A percentile compares a stretch with the other conserved stretches of the same genome.
Evolutionary conservation across 257 asterid species (phyloP).

Genomic region (Solanum dulcamara): DNA sequence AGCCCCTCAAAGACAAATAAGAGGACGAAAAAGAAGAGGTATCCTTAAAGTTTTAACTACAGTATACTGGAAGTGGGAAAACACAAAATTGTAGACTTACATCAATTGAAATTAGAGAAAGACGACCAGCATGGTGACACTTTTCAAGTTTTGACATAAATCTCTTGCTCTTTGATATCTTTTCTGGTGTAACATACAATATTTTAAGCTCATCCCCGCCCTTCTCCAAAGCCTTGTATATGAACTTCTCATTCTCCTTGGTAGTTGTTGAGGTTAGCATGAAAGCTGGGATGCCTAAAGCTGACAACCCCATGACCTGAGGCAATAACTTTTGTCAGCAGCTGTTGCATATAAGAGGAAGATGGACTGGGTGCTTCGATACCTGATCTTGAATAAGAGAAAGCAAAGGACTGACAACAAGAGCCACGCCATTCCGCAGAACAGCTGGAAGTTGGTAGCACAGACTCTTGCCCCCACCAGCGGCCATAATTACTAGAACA

Average conservation of each 20-base stretch:
- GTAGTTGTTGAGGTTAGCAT: slow-evolving; percentile 76
- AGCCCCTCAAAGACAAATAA: background rate
- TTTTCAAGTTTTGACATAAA: slow-evolving; percentile 96
- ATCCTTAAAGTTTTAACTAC: background rate
- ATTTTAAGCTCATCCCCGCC: slow-evolving; percentile 79
- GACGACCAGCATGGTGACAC: slow-evolving; percentile 89
- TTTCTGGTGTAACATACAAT: slow-evolving; percentile 91
- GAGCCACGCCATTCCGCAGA: slow-evolving; percentile 73
- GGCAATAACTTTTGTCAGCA: slow-evolving; percentile 10
- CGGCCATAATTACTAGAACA: slow-evolving; percentile 95
- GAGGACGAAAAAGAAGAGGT: background rate
- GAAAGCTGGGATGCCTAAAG: slow-evolving; percentile 75
- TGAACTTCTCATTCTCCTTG: slow-evolving; percentile 85
- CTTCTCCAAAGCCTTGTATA: slow-evolving; percentile 82
- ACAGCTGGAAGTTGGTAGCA: slow-evolving; percentile 98
- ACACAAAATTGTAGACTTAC: slow-evolving; percentile 34
- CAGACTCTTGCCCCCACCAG: slow-evolving; percentile 98
- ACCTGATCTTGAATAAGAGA: slow-evolving; percentile 99
- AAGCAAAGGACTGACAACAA: slow-evolving; percentile 89
- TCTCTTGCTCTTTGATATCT: slow-evolving; percentile 96
- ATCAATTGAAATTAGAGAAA: slow-evolving; percentile 85
- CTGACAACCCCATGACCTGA: slow-evolving; percentile 94
- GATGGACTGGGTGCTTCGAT: background rate
- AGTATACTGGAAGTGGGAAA: background rate
- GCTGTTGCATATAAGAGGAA: background rate